Evolutionary conservation across 768 basidiomycete genomes (phyloP).

Genomic region (Boletus insuetus): DNA sequence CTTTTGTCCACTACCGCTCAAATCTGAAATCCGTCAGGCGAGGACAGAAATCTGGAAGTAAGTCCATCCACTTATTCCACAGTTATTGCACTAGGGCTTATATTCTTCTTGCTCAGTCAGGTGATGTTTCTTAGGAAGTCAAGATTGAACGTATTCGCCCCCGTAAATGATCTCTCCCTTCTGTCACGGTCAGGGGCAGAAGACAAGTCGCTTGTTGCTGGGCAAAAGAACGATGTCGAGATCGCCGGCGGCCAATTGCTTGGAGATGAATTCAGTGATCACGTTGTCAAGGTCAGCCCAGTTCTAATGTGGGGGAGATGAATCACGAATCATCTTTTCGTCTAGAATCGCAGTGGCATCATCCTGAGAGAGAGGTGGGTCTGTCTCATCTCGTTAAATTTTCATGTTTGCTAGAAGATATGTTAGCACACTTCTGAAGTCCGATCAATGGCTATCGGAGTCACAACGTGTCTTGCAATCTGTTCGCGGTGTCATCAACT

Average conservation of each 20-base stretch:
- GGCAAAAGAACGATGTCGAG: slow-evolving; percentile 71
- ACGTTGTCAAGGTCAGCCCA: slow-evolving; percentile 75
- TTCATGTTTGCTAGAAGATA: background rate
- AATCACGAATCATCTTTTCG: background rate
- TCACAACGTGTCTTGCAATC: slow-evolving; percentile 62
- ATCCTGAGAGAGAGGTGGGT: slow-evolving; percentile 85
- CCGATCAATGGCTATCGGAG: slow-evolving; percentile 85
- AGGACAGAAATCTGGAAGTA: slow-evolving; percentile 94
- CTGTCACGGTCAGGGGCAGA: slow-evolving; percentile 69
- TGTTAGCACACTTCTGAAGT: slow-evolving; percentile 79
- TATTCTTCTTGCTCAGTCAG: slow-evolving; percentile 51
- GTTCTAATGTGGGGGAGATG: background rate
- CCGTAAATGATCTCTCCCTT: slow-evolving; percentile 82
- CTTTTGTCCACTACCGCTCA: background rate
- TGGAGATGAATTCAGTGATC: slow-evolving; percentile 94
- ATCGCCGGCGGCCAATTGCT: slow-evolving; percentile 81
- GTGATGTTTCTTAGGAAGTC: slow-evolving; percentile 82
- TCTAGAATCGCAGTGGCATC: slow-evolving; percentile 86
- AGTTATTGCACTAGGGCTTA: background rate
- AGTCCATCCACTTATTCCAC: slow-evolving; percentile 28
- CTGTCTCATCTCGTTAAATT: slow-evolving; percentile 4
- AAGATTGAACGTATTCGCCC: slow-evolving; percentile 85
- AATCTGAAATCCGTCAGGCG: slow-evolving; percentile 37
- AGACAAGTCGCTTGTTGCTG: slow-evolving; percentile 54
- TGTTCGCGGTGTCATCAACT: slow-evolving; percentile 93